Percentiles rank a stretch among this genome's conserved stretches.
Evolutionary conservation across 2,329 filamentous ascomycete genomes (phyloP).

Genomic region (Venturia asperata): DNA sequence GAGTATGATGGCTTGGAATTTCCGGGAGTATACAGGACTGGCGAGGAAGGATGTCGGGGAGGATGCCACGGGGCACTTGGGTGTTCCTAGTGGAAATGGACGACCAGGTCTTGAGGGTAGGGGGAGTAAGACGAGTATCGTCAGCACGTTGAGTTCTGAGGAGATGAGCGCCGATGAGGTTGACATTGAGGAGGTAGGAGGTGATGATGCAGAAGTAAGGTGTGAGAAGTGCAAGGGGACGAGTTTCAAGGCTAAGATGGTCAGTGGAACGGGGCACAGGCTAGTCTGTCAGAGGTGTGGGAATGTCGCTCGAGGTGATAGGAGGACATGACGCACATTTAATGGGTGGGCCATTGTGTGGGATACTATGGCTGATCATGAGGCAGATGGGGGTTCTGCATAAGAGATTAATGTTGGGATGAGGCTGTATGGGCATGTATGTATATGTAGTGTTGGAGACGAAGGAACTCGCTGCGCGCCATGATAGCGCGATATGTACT

Average conservation of each 20-base stretch:
- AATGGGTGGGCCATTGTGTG: background rate
- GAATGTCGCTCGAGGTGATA: conserved; percentile 1
- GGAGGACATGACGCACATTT: background rate
- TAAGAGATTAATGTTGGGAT: background rate
- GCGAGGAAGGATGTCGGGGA: conserved; percentile 3
- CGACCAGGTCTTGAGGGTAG: conserved; percentile 26
- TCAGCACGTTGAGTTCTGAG: conserved; percentile 54
- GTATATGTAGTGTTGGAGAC: background rate
- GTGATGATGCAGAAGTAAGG: conserved; percentile 42
- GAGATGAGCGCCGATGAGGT: conserved; percentile 25
- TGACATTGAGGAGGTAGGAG: conserved; percentile 39
- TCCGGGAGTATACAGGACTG: conserved; percentile 24
- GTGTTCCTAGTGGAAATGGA: conserved; percentile 21
- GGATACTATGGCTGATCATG: background rate
- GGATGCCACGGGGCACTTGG: conserved; percentile 19
- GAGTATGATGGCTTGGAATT: conserved; percentile 49
- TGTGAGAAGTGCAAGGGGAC: conserved; percentile 53
- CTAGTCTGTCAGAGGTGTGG: conserved; percentile 55
- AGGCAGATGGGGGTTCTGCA: background rate
- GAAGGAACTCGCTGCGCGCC: background rate
- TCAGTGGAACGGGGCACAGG: conserved; percentile 46
- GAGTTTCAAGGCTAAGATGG: conserved; percentile 56
- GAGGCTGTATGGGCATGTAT: background rate
- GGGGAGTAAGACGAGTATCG: conserved; percentile 37
- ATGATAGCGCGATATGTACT: background rate